phyloP scores from a whole-genome alignment of 495 filamentous ascomycete genomes.

The Talaromyces borbonicus region DNA sequence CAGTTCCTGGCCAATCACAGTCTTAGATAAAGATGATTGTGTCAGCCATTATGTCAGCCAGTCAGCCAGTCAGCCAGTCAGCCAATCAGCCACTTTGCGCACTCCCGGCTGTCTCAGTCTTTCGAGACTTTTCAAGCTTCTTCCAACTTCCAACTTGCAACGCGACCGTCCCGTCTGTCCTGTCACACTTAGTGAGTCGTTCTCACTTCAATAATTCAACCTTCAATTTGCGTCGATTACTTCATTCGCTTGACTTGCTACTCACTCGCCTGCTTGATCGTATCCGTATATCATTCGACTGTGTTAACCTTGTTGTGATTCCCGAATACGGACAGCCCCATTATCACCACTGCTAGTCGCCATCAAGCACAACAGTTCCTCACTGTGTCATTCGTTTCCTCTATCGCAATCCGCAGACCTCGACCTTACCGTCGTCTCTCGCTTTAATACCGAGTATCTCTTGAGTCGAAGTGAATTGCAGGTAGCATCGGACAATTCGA shows the following conservation, averaged over 20 bases:
- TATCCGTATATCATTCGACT: no score
- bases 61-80: no score
- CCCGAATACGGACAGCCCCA: no score
- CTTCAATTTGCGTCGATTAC: neutral
- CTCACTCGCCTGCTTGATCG: no score
- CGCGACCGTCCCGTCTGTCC: neutral
- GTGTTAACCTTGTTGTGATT: no score
- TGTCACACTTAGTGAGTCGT: neutral
- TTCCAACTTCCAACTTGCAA: no score
- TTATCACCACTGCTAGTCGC: no score
- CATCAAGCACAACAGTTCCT: neutral
- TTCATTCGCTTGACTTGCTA: slow-evolving; percentile 1
- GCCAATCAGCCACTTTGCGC: neutral
- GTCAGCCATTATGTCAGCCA: no score
- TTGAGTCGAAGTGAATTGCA: neutral
- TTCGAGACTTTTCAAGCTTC: no score
- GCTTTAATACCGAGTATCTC: no score
- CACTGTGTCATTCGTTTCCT: neutral
- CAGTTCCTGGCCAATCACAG: neutral
- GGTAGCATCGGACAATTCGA: neutral
- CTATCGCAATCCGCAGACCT: neutral
- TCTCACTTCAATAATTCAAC: no score
- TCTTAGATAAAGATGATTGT: neutral
- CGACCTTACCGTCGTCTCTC: neutral
- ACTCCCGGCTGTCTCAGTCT: slow-evolving; percentile 6